Evolutionary conservation across 768 basidiomycete genomes (phyloP), one percentile per base, ranked within the genome.

Genomic region (Boletus coccyginus): DNA sequence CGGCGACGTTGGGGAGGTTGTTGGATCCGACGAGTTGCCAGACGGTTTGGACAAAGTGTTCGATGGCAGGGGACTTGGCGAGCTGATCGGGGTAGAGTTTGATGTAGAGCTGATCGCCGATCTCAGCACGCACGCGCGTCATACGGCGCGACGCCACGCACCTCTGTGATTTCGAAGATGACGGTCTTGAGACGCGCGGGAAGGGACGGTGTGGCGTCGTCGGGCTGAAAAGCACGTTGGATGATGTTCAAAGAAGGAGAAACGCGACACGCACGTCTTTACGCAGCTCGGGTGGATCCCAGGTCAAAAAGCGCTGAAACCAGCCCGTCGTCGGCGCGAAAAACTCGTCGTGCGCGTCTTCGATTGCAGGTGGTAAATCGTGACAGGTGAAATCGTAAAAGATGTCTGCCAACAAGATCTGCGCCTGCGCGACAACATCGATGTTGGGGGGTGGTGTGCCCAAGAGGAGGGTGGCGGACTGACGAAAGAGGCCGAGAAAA

Each of bases 361-460:
- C 97, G 63, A 99, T 87, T 61, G 86, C 88, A 14, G 94, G 93
- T 5, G 95, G 97, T 17, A 98, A 78, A 73, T 99, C 97, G 61
- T 98, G 96, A 62, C 90, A 91, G 3, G 90, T 94, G 60, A 99
- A 83, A 71, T 98, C 97, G 65, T 94, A 89, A 76, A 88, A 98
- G 27, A 98, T 83, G 36, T 95, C 90, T 17, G 90, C 78, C 16
- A 97, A 78, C 8, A 94, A 77, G 19, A 87, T 81, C 80, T 92
- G 86, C 0, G 83, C 81, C 59, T 91, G 88, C 1, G 90, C 86
- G 33, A 94, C 64, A 21, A 81, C 68, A 1, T 77, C 73, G 62
- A 79, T 68, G 77, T 72, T 77, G 43, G 60, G 66, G 35, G 58
- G 77, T 32, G 63, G 77, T 60, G 60, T 71, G 52, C 38, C 66